A percentile compares a stretch with the other conserved stretches of the same genome.
Conservation (phyloP, 2,329 filamentous ascomycete genomes). For the Colletotrichum aenigma region DNA sequence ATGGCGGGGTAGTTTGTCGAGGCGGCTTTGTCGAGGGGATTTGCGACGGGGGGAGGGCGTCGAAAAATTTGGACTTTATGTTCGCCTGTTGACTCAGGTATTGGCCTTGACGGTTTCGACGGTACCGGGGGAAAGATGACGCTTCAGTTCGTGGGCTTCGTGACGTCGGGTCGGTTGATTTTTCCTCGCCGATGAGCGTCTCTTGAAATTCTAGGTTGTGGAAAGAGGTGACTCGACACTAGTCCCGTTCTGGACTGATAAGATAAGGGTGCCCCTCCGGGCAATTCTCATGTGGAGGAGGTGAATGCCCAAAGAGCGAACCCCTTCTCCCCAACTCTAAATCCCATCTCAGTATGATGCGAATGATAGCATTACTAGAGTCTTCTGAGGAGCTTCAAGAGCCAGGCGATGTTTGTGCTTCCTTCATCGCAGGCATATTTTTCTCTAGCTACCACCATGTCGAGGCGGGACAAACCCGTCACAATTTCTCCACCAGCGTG, state of each 20-base stretch:
- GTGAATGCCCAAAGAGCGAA: not conserved
- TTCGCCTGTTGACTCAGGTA: not conserved
- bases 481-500: not conserved
- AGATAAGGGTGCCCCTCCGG: slow-evolving; percentile 21
- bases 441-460: not conserved
- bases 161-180: slow-evolving; percentile 30
- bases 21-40: slow-evolving; percentile 23
- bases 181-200: slow-evolving; percentile 38
- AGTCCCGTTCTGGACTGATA: slow-evolving; percentile 38
- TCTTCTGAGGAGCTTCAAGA: not conserved
- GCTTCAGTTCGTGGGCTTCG: slow-evolving; percentile 18
- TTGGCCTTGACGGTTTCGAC: not conserved
- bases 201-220: slow-evolving; percentile 41
- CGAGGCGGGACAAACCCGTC: not conserved
- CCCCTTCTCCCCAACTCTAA: not conserved
- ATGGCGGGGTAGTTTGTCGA: slow-evolving; percentile 31
- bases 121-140: not conserved
- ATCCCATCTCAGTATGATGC: not conserved
- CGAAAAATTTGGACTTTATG: not conserved
- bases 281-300: slow-evolving; percentile 14
- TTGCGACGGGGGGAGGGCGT: slow-evolving; percentile 5
- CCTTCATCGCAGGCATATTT: not conserved
- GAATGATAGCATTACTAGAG: not conserved
- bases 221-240: slow-evolving; percentile 43
- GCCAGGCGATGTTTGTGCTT: not conserved